These are phyloP conservation scores for Nemania sp. DNA, from an alignment of 2,329 filamentous ascomycete genomes.

Conservation along the genomic window DNA sequence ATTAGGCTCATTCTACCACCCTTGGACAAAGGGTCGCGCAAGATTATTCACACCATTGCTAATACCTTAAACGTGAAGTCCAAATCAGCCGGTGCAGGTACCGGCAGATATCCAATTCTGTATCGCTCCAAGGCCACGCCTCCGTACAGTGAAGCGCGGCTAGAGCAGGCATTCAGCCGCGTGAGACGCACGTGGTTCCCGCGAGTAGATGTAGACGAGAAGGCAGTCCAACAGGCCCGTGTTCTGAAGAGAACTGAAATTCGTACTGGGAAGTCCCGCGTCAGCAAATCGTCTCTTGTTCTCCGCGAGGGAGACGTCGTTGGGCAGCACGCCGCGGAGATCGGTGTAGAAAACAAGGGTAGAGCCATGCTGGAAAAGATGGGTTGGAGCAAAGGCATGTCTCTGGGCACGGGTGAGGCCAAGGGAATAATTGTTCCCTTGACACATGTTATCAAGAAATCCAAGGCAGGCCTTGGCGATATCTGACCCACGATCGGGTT, in stretches of 20 bases:
- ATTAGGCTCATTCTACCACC: conserved; percentile 74
- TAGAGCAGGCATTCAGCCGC: conserved; percentile 51
- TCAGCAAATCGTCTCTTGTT: conserved; percentile 46
- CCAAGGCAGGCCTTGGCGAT: conserved; percentile 79
- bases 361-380: conserved; percentile 92
- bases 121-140: conserved; percentile 72
- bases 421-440: conserved; percentile 89
- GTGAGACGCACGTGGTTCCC: conserved; percentile 59
- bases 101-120: conserved; percentile 74
- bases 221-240: conserved; percentile 34
- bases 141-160: conserved; percentile 60
- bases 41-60: conserved; percentile 78
- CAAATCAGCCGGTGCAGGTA: conserved; percentile 76
- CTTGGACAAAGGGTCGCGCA: conserved; percentile 78
- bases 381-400: conserved; percentile 90
- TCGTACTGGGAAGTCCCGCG: conserved; percentile 38
- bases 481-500: conserved; percentile 8
- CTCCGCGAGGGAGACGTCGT: conserved; percentile 88
- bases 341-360: conserved; percentile 81
- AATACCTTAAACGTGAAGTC: conserved; percentile 77
- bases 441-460: conserved; percentile 82
- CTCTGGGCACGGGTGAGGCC: conserved; percentile 78
- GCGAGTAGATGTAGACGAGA: conserved; percentile 49
- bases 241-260: conserved; percentile 32
- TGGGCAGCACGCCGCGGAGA: conserved; percentile 80